phyloP scores from a whole-genome alignment of 768 basidiomycete species.

The Leucocoprinus sp. region DNA sequence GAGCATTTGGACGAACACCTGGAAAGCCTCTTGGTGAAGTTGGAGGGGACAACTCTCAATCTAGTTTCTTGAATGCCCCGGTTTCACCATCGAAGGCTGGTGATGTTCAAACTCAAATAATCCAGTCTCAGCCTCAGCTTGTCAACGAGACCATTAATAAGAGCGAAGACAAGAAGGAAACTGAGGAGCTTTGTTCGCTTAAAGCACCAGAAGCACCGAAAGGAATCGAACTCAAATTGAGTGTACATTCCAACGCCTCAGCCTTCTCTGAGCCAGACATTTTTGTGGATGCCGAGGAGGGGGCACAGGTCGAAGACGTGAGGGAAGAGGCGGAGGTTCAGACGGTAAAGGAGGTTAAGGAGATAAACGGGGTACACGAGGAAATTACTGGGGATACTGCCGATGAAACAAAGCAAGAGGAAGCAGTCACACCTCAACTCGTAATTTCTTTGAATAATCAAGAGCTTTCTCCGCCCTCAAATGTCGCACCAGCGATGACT shows the following conservation, averaged over 20 bases:
- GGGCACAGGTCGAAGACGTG: neutral
- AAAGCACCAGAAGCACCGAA: neutral
- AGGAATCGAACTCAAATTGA: neutral
- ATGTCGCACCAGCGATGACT: slow-evolving; percentile 2
- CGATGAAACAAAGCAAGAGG: slow-evolving; percentile 11
- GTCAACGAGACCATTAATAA: slow-evolving; percentile 5
- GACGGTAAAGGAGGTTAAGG: neutral
- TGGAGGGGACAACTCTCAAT: slow-evolving; percentile 16
- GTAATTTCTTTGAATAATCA: slow-evolving; percentile 4
- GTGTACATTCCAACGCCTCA: neutral
- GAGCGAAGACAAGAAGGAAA: neutral
- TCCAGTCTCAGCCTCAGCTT: neutral
- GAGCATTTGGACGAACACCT: slow-evolving; percentile 49
- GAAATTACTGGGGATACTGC: slow-evolving; percentile 9
- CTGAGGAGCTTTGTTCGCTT: neutral
- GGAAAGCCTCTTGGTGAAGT: slow-evolving; percentile 18
- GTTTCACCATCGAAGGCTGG: slow-evolving; percentile 1
- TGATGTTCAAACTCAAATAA: slow-evolving; percentile 2
- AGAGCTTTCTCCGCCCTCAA: slow-evolving; percentile 2
- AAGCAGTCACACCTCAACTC: slow-evolving; percentile 9
- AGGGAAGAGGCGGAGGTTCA: slow-evolving; percentile 2
- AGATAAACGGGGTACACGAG: neutral
- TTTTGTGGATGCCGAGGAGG: slow-evolving; percentile 4
- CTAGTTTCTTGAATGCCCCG: slow-evolving; percentile 19
- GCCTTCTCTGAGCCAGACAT: slow-evolving; percentile 2